Conservation (phyloP, 2,329 filamentous ascomycete species). For the Teratosphaeriaceae sp. region DNA sequence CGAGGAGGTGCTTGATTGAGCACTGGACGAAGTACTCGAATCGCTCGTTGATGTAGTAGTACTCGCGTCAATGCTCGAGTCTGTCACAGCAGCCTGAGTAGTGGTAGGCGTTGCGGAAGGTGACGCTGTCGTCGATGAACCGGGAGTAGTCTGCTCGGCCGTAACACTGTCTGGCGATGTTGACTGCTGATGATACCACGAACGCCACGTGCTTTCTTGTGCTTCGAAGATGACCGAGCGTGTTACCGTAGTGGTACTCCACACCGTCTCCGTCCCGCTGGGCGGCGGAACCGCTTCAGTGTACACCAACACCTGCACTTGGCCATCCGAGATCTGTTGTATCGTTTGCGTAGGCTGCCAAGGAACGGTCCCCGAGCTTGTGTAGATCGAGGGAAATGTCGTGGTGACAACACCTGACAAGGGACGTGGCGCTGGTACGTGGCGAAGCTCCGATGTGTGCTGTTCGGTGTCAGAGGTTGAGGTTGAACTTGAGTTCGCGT, state of each 20-base stretch:
- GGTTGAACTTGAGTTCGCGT: conserved; percentile 6
- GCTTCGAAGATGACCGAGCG: not conserved
- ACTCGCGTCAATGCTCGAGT: not conserved
- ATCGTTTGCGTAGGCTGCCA: not conserved
- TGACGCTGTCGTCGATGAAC: not conserved
- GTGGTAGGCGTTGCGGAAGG: not conserved
- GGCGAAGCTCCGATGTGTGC: conserved; percentile 3
- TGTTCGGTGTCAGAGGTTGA: conserved; percentile 5
- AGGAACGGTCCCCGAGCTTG: not conserved
- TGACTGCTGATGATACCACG: not conserved
- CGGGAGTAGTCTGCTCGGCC: not conserved
- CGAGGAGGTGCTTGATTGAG: not conserved
- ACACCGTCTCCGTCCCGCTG: not conserved
- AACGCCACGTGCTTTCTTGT: not conserved
- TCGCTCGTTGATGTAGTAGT: not conserved
- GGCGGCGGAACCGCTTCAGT: conserved; percentile 2
- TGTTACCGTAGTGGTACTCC: conserved; percentile 1
- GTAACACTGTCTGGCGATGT: not conserved
- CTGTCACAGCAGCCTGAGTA: not conserved
- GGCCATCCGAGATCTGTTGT: conserved; percentile 15
- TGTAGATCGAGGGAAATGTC: conserved; percentile 4
- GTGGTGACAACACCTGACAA: conserved; percentile 4
- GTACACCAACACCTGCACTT: conserved; percentile 10
- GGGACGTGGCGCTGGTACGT: not conserved
- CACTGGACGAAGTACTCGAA: not conserved